A percentile compares a stretch with the other conserved stretches of the same genome.
Evolutionary conservation across 441 rosid genomes (phyloP).

Genomic region (Erodium moschatum): DNA sequence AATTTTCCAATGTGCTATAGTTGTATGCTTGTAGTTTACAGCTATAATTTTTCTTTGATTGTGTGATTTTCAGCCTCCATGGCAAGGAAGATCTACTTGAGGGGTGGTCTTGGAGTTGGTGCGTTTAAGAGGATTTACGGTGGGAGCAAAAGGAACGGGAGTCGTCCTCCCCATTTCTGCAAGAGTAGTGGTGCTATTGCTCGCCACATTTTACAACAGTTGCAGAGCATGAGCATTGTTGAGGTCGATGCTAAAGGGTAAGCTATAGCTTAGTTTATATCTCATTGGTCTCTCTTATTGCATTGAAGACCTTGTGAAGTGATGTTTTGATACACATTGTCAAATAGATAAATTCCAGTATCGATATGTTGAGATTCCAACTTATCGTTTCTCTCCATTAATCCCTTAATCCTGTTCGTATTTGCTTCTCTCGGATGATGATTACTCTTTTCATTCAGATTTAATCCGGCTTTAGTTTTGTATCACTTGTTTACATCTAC

Average conservation of each 20-base stretch:
- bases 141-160: conserved; percentile 86
- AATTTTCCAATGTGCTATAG: background rate
- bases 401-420: background rate
- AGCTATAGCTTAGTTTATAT: conserved; percentile 17
- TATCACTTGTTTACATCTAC: background rate
- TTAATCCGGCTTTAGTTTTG: background rate
- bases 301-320: too few species aligned
- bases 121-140: conserved; percentile 81
- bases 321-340: too few species aligned
- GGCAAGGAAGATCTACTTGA: conserved; percentile 78
- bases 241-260: conserved; percentile 71
- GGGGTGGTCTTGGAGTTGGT: conserved; percentile 93
- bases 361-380: background rate
- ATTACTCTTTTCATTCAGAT: too few species aligned
- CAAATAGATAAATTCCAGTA: background rate
- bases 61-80: conserved; percentile 59
- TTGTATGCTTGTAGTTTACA: background rate
- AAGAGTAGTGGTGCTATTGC: conserved; percentile 78
- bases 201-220: conserved; percentile 75
- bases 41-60: background rate
- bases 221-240: conserved; percentile 56
- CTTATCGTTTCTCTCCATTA: background rate
- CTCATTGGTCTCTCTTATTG: background rate
- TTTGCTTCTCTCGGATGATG: too few species aligned
- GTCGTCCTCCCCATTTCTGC: conserved; percentile 89